A percentile compares a stretch with the other conserved stretches of the same genome.
These are phyloP conservation scores for Chlamydomonas urium DNA, from an alignment of 139 green algal species.

Conservation along the genomic window DNA sequence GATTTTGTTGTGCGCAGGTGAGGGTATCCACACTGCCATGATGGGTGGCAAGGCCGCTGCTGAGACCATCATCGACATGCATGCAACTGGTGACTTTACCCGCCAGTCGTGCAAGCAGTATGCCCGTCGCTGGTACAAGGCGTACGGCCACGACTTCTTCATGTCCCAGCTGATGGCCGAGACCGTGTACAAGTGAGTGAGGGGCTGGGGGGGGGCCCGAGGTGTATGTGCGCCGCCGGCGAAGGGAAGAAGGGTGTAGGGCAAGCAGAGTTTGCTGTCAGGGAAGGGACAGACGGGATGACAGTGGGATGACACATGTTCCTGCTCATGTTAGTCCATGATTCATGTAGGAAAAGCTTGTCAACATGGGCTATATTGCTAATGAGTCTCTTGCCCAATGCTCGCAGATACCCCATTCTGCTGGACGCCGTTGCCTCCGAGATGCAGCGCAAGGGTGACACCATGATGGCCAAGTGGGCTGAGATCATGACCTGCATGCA, in stretches of 20 bases:
- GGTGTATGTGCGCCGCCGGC: background rate
- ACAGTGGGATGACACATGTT: too few relatives aligned
- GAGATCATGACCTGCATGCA: constrained; percentile 92
- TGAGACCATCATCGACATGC: constrained; percentile 70
- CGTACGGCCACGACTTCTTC: constrained; percentile 84
- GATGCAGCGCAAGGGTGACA: constrained; percentile 60
- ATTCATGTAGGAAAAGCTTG: too few relatives aligned
- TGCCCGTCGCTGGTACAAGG: constrained; percentile 59
- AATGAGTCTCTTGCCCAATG: too few relatives aligned
- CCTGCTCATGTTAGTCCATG: too few relatives aligned
- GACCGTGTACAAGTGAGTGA: constrained; percentile 39
- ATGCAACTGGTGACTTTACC: constrained; percentile 69
- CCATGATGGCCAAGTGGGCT: constrained; percentile 63
- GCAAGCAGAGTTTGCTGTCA: too few relatives aligned
- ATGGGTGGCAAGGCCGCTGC: constrained; percentile 86
- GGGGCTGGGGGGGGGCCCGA: background rate
- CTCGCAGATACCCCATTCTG: constrained; percentile 52
- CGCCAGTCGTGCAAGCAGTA: constrained; percentile 53
- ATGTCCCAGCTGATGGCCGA: constrained; percentile 48
- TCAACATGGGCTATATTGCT: too few relatives aligned
- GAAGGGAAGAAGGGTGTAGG: too few relatives aligned
- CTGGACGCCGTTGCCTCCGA: constrained; percentile 83
- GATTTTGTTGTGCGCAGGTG: too few relatives aligned
- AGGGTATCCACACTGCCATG: constrained; percentile 93
- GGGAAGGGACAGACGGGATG: too few relatives aligned